These are phyloP conservation scores for Mucor circinelloides DNA, from an alignment of 371 early-diverging fungal species.

Conservation along the genomic window DNA sequence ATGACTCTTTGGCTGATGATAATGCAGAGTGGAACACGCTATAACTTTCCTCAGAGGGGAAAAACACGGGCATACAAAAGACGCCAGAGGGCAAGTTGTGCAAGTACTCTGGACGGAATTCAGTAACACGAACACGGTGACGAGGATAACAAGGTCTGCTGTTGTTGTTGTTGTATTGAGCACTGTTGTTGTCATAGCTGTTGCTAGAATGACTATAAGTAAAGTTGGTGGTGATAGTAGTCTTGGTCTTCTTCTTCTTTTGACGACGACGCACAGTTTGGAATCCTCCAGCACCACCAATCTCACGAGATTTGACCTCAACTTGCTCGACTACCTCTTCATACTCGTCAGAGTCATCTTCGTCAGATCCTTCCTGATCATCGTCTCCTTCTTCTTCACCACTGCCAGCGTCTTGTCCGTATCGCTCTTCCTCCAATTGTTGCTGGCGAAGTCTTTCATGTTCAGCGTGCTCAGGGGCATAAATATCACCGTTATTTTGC, in stretches of 20 bases:
- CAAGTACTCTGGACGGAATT: conserved; percentile 21
- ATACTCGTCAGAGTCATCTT: conserved; percentile 24
- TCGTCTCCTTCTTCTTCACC: conserved; percentile 14
- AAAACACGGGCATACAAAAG: conserved; percentile 58
- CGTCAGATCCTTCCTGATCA: conserved; percentile 7
- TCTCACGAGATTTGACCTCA: conserved; percentile 24
- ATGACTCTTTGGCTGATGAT: conserved; percentile 47
- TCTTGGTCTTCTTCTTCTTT: conserved; percentile 24
- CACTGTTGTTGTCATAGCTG: conserved; percentile 6
- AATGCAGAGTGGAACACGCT: conserved; percentile 47
- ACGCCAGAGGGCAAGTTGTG: conserved; percentile 19
- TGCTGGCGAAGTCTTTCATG: conserved; percentile 16
- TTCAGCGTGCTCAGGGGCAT: conserved; percentile 24
- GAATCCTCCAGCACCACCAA: conserved; percentile 20
- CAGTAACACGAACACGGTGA: conserved; percentile 1
- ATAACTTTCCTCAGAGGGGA: conserved; percentile 55
- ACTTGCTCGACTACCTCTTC: conserved; percentile 27
- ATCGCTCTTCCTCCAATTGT: conserved; percentile 18
- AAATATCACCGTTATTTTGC: conserved; percentile 13
- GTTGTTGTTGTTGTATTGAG: background rate
- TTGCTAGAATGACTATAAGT: background rate
- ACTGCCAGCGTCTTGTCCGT: background rate
- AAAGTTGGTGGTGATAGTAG: conserved; percentile 10
- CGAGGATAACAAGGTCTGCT: conserved; percentile 7
- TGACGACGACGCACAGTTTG: conserved; percentile 20